These are phyloP conservation scores for Sphaerosporella brunnea DNA, from an alignment of 495 filamentous ascomycete genomes.

Conservation along the genomic window DNA sequence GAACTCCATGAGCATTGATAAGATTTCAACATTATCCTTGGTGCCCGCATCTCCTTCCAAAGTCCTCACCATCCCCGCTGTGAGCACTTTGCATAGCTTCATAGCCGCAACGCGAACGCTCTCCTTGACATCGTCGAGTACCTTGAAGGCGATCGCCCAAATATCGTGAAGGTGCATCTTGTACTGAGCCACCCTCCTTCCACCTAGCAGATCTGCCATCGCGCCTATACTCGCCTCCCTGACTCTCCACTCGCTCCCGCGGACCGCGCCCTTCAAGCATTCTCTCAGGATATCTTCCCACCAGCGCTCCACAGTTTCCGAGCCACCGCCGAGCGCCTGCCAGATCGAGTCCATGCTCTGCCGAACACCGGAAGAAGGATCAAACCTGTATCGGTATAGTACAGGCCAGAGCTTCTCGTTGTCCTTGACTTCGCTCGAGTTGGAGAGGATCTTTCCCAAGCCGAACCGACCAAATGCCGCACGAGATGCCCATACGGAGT, in stretches of 20 bases:
- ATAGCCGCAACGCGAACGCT: slow-evolving; percentile 67
- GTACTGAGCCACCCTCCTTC: slow-evolving; percentile 49
- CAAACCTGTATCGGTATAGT: slow-evolving; percentile 82
- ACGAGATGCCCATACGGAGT: slow-evolving; percentile 85
- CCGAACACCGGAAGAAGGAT: slow-evolving; percentile 81
- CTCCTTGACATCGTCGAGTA: slow-evolving; percentile 85
- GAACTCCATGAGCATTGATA: slow-evolving; percentile 73
- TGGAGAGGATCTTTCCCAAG: slow-evolving; percentile 74
- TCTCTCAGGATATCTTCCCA: slow-evolving; percentile 78
- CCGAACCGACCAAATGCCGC: slow-evolving; percentile 91
- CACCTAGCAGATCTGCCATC: slow-evolving; percentile 52
- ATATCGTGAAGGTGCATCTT: slow-evolving; percentile 69
- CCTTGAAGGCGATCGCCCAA: slow-evolving; percentile 64
- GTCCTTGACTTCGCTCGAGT: slow-evolving; percentile 49
- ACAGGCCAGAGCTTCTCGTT: slow-evolving; percentile 93
- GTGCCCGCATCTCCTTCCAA: slow-evolving; percentile 77
- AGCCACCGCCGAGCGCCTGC: slow-evolving; percentile 64
- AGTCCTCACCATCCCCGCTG: slow-evolving; percentile 61
- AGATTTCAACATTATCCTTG: slow-evolving; percentile 53
- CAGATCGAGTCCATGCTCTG: slow-evolving; percentile 95
- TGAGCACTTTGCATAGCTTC: slow-evolving; percentile 63
- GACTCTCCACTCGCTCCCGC: slow-evolving; percentile 66
- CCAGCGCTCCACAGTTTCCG: slow-evolving; percentile 48
- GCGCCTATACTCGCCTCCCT: slow-evolving; percentile 83
- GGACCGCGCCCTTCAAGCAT: slow-evolving; percentile 53